Base-by-base conservation (phyloP, 805 yeast genomes). In the Lipomyces sp. region DNA sequence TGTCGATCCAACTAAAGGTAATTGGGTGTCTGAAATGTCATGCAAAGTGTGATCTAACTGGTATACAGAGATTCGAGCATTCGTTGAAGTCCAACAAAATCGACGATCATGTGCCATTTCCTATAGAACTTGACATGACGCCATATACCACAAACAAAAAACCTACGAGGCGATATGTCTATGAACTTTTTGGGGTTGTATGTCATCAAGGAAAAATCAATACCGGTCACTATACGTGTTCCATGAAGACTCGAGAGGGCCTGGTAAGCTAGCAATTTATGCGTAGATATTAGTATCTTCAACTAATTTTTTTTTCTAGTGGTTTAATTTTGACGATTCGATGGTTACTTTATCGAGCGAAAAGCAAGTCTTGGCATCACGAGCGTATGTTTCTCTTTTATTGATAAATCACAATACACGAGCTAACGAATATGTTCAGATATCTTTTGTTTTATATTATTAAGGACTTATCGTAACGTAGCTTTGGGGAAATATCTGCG, bases 271-370 rank as follows among this genome's bases (percentile, higher is more conserved):
- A n/a, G 7, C 37, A 2, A 7, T 24, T 18, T 26, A 23, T 5
- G 8, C 23, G 45, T 63, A 55, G 46, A 29, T 45, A 34, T 44
- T 57, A 18, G 61, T 28, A 35, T 4, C 13, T 33, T 4, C 61
- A 18, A 43, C 51, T 45, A 51, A 39, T 32, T 42, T 75, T 18
- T 7, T 29, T 35, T 14, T n/a, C 19, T 13, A 78, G 61, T 93
- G 99, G 99, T 84, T 84, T 65, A 82, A 80, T 65, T 90, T 89
- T 65, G 96, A 93, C 64, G 99, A 93, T 70, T 81, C 93, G 16
- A 80, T 82, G 61, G 84, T 93, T 13, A 79, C 89, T 1, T 66
- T 79, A 48, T 76, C 88, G 10, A 67, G 81, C 7, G 80, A 76
- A 46, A 79, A 80, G 42, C 82, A 82, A 49, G 95, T 90, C 13